Evolutionary conservation across 139 green algal species (phyloP).

Genomic region (Chlamydomonas sphaeroides): DNA sequence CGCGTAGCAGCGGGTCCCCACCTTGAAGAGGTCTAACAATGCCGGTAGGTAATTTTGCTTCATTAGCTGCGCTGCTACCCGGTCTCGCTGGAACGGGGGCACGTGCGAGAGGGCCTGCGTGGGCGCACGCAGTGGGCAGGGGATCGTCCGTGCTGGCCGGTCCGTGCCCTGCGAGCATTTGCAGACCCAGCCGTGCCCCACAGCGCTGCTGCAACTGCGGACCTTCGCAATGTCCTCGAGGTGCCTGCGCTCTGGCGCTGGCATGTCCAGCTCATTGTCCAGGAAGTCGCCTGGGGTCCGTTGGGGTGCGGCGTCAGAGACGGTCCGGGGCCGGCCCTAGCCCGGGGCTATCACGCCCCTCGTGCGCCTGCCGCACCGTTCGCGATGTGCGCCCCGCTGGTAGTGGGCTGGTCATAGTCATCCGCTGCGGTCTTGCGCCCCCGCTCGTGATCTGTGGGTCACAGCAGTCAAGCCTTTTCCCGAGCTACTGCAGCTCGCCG

Average conservation of each 20-base stretch:
- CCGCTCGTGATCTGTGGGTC: constrained; percentile 4
- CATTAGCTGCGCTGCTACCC: constrained; percentile 74
- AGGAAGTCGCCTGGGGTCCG: constrained; percentile 41
- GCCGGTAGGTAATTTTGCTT: constrained; percentile 68
- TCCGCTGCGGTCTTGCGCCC: constrained; percentile 20
- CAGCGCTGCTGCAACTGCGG: no score
- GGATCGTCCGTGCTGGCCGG: no score
- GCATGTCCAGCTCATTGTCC: constrained; percentile 72
- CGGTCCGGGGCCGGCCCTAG: no score
- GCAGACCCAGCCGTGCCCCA: no score
- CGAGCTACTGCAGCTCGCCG: constrained; percentile 4
- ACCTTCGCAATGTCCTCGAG: constrained; percentile 86
- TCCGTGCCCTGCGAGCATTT: no score
- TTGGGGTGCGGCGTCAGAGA: no score
- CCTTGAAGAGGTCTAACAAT: constrained; percentile 90
- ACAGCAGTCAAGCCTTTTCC: no score
- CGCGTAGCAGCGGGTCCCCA: no score
- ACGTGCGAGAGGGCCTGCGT: constrained; percentile 71
- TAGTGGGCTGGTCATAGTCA: constrained; percentile 52
- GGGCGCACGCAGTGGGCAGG: no score
- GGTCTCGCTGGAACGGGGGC: constrained; percentile 80
- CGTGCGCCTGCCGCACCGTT: constrained; percentile 7
- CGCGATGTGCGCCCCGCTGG: constrained; percentile 45
- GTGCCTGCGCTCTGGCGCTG: constrained; percentile 78
- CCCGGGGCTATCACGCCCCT: no score